A percentile compares a stretch with the other conserved stretches of the same genome.
Conservation (phyloP, 148 eudicot genomes). For the Rhododendron mucronatum region DNA sequence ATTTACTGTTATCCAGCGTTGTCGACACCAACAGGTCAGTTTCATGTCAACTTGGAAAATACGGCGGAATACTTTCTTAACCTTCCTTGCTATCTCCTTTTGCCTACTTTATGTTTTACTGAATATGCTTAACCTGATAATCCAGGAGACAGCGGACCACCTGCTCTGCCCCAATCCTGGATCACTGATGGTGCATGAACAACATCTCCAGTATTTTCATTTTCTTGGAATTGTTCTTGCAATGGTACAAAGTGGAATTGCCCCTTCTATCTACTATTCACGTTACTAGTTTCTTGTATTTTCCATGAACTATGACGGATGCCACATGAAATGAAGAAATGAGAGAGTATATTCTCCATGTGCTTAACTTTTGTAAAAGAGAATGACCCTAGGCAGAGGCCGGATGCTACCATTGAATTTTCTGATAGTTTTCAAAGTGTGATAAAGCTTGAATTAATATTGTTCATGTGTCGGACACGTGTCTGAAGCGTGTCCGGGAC, state of each 20-base stretch:
- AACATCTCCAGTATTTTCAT: constrained; percentile 87
- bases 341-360: no score
- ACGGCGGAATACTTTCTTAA: background rate
- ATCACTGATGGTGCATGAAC: constrained; percentile 88
- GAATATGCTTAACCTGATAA: constrained; percentile 13
- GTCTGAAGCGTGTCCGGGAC: no score
- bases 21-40: constrained; percentile 51
- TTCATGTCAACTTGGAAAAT: background rate
- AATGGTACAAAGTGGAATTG: constrained; percentile 45
- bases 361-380: no score
- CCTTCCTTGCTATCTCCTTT: background rate
- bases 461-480: no score
- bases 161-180: constrained; percentile 99
- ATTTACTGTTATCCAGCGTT: constrained; percentile 36
- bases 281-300: background rate
- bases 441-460: no score
- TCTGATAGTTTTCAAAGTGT: no score
- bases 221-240: constrained; percentile 92
- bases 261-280: constrained; percentile 1
- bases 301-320: no score
- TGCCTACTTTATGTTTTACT: background rate
- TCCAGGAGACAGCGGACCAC: constrained; percentile 87
- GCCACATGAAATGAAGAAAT: no score
- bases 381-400: no score
- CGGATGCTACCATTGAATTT: no score